These are phyloP conservation scores for Carex myosuroides DNA, from an alignment of 176 grass and related monocot species.

Conservation along the genomic window DNA sequence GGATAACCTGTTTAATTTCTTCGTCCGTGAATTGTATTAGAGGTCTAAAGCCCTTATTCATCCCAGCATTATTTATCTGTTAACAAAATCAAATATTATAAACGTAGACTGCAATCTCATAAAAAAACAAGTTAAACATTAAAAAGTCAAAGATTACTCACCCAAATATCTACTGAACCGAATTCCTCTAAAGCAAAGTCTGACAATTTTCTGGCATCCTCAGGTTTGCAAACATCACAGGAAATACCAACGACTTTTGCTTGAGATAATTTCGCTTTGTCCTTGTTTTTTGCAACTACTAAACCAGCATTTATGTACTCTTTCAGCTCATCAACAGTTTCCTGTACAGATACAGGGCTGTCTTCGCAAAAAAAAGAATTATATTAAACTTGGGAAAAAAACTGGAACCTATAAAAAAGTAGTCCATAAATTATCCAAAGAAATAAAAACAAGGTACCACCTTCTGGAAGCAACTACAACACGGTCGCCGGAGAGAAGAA, in stretches of 20 bases:
- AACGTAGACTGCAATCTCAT: background rate
- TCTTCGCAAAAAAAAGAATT: constrained; percentile 33
- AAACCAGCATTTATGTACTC: constrained; percentile 68
- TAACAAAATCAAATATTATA: constrained; percentile 28
- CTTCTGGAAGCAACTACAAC: constrained; percentile 94
- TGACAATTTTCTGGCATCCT: constrained; percentile 78
- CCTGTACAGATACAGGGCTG: constrained; percentile 82
- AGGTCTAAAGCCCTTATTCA: constrained; percentile 96
- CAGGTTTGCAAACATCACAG: constrained; percentile 95
- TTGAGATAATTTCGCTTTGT: constrained; percentile 51
- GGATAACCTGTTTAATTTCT: constrained; percentile 85
- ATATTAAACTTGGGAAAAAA: background rate
- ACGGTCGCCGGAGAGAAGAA: constrained; percentile 95
- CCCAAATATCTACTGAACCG: constrained; percentile 96
- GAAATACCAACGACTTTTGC: constrained; percentile 79
- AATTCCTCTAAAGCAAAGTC: constrained; percentile 66
- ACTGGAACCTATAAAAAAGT: background rate
- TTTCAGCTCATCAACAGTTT: constrained; percentile 79
- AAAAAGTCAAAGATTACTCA: constrained; percentile 28
- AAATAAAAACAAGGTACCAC: constrained; percentile 32
- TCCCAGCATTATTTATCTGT: constrained; percentile 99
- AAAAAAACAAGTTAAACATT: background rate
- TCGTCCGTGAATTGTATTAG: constrained; percentile 89
- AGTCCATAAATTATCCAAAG: background rate
- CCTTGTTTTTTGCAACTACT: constrained; percentile 66